Conservation (phyloP, 495 filamentous ascomycete species). For the Niebla homalea region DNA sequence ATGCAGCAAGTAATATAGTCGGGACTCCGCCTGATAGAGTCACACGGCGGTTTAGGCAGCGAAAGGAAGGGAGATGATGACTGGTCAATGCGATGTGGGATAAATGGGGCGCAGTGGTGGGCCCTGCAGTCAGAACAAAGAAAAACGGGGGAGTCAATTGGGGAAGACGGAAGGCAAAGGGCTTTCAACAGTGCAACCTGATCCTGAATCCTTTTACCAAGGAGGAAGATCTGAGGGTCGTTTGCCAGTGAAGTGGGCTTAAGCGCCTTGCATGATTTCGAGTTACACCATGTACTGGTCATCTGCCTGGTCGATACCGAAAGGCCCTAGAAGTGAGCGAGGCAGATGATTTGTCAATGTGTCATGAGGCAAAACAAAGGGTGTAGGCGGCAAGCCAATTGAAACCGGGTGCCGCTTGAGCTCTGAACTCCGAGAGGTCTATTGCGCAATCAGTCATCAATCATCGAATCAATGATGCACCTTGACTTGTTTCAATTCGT, state of each 20-base stretch:
- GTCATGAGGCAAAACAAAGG: constrained; percentile 1
- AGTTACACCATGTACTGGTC: neutral
- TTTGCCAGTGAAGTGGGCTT: neutral
- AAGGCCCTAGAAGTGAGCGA: neutral
- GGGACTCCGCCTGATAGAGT: neutral
- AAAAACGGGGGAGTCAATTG: neutral
- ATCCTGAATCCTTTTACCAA: no score
- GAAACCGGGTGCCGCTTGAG: neutral
- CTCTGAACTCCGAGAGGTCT: neutral
- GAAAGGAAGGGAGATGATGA: constrained; percentile 6
- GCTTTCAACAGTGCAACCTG: no score
- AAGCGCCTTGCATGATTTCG: constrained; percentile 3
- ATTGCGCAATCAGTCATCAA: neutral
- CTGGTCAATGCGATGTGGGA: constrained; percentile 8
- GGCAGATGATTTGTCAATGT: constrained; percentile 5
- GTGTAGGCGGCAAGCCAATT: neutral
- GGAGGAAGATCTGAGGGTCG: neutral
- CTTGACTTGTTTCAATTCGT: neutral
- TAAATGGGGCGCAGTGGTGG: constrained; percentile 4
- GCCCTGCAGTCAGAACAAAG: constrained; percentile 1
- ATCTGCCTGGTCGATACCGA: constrained; percentile 2
- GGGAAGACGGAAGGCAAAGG: no score
- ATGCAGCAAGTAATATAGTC: neutral
- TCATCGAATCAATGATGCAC: neutral
- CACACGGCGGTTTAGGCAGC: constrained; percentile 3